Evolutionary conservation across 1,284 basidiomycete species (phyloP).

Genomic region (Moesziomyces sp.): DNA sequence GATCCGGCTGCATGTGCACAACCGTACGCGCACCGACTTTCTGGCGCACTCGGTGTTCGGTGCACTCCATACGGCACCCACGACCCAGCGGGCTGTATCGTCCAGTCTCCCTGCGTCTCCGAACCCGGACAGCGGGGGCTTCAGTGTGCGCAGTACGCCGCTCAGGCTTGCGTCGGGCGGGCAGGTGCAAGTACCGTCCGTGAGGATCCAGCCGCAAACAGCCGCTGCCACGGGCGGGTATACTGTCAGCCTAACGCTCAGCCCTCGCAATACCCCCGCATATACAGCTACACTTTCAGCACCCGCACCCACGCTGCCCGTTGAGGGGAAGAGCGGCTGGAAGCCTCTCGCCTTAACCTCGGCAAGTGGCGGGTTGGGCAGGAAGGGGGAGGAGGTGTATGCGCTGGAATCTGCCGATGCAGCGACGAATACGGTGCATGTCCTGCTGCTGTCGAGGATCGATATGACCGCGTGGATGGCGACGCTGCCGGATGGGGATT

Average conservation of each 20-base stretch:
- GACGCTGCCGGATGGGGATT: slow-evolving; percentile 21
- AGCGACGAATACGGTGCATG: slow-evolving; percentile 25
- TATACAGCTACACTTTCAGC: slow-evolving; percentile 10
- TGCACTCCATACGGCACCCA: slow-evolving; percentile 19
- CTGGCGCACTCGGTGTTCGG: slow-evolving; percentile 34
- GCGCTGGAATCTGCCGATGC: slow-evolving; percentile 12
- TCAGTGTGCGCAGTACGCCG: slow-evolving; percentile 28
- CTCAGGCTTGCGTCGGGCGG: slow-evolving; percentile 4
- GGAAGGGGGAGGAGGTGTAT: neutral
- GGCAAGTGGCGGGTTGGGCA: neutral
- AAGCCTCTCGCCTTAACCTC: slow-evolving; percentile 10
- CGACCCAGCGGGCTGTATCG: slow-evolving; percentile 12
- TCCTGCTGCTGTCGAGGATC: slow-evolving; percentile 35
- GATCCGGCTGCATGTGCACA: slow-evolving; percentile 29
- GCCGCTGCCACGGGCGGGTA: slow-evolving; percentile 30
- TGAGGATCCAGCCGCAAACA: slow-evolving; percentile 23
- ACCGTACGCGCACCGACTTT: slow-evolving; percentile 24
- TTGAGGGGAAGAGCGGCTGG: slow-evolving; percentile 2
- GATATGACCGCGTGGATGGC: slow-evolving; percentile 35
- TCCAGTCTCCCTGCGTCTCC: slow-evolving; percentile 21
- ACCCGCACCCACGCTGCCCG: slow-evolving; percentile 3
- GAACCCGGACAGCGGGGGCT: slow-evolving; percentile 3
- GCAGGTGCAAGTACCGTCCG: slow-evolving; percentile 8
- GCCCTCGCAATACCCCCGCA: slow-evolving; percentile 3
- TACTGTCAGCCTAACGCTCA: slow-evolving; percentile 18